phyloP scores from a whole-genome alignment of 1,284 basidiomycete genomes.

The Ceratobasidium sp. region DNA sequence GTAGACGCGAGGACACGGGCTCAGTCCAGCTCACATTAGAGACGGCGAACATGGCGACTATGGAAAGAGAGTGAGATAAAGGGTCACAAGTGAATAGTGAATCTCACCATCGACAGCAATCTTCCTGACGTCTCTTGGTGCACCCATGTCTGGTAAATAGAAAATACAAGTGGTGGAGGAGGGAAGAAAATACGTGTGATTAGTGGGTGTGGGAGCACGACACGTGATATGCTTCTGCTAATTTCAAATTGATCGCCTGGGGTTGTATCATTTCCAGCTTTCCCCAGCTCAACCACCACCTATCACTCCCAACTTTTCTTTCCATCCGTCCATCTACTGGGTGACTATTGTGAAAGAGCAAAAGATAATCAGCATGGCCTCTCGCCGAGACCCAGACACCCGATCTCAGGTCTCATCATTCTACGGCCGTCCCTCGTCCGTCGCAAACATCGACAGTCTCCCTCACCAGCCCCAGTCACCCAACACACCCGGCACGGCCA shows the following conservation, averaged over 20 bases:
- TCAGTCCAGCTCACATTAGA: slow-evolving; percentile 60
- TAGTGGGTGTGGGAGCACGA: slow-evolving; percentile 1
- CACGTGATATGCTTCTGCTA: slow-evolving; percentile 24
- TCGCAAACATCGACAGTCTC: slow-evolving; percentile 21
- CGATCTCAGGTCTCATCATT: slow-evolving; percentile 33
- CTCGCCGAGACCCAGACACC: slow-evolving; percentile 18
- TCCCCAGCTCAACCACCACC: slow-evolving; percentile 15
- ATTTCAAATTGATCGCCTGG: slow-evolving; percentile 7
- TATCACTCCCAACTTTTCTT: not conserved
- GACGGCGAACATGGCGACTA: slow-evolving; percentile 68
- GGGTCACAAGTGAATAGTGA: slow-evolving; percentile 37
- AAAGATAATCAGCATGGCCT: slow-evolving; percentile 10
- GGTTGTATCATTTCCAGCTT: slow-evolving; percentile 23
- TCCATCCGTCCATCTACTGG: not conserved
- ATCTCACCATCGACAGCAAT: slow-evolving; percentile 56
- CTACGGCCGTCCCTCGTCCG: slow-evolving; percentile 33
- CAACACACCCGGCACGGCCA: not conserved
- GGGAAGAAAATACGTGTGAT: slow-evolving; percentile 36
- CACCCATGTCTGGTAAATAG: slow-evolving; percentile 7
- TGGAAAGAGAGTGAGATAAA: slow-evolving; percentile 10
- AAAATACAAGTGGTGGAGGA: slow-evolving; percentile 33
- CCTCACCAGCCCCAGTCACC: slow-evolving; percentile 10
- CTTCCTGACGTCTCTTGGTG: slow-evolving; percentile 51
- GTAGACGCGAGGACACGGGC: not conserved
- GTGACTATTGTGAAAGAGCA: not conserved